Conservation (phyloP, 2,329 filamentous ascomycete species). For the Aureobasidium melanogenum region DNA sequence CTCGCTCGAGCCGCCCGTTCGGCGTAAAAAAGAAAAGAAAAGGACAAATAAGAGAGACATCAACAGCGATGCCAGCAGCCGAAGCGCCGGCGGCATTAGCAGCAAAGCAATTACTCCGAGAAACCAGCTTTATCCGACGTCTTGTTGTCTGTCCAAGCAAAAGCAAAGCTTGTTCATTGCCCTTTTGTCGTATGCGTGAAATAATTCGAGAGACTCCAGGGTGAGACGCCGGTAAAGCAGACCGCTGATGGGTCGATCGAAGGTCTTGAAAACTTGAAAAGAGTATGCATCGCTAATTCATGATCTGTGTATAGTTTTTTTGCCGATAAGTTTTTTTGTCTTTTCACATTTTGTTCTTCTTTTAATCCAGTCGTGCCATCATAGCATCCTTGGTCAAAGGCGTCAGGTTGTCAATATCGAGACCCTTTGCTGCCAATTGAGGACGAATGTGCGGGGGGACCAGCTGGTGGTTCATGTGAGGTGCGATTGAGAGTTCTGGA, state of each 20-base stretch:
- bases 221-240: constrained; percentile 7
- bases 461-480: constrained; percentile 76
- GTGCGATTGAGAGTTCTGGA: constrained; percentile 89
- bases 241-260: constrained; percentile 6
- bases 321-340: neutral
- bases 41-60: constrained; percentile 1
- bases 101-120: constrained; percentile 6
- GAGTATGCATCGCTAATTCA: constrained; percentile 14
- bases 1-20: neutral
- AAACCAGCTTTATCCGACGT: neutral
- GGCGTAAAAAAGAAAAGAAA: neutral
- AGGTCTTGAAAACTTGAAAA: constrained; percentile 7
- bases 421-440: constrained; percentile 59
- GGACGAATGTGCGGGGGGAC: constrained; percentile 76
- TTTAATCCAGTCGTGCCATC: constrained; percentile 88
- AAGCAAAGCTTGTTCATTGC: neutral
- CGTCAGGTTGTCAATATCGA: constrained; percentile 90
- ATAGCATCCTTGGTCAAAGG: constrained; percentile 90
- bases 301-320: constrained; percentile 11
- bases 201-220: neutral
- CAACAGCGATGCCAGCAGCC: constrained; percentile 5
- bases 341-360: neutral
- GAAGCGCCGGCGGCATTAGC: neutral
- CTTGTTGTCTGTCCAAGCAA: neutral
- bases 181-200: constrained; percentile 2